Evolutionary conservation across 2,329 filamentous ascomycete species (phyloP), one percentile per base, ranked within the genome.

Genomic region (Cryphonectria radicalis): DNA sequence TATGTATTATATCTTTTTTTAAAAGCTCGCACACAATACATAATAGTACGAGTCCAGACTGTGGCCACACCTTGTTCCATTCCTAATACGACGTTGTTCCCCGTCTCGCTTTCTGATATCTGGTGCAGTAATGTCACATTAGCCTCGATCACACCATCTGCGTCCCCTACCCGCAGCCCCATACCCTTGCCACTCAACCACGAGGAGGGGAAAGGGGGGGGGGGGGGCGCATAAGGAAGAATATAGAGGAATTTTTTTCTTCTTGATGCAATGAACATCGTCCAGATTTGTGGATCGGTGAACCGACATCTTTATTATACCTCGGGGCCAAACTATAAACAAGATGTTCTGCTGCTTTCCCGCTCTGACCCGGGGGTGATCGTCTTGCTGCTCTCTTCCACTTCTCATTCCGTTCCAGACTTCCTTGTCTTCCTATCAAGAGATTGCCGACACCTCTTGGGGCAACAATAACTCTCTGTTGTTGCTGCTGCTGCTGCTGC

Each of bases 71-170:
- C 50, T 59, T 55, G 32, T 59, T 25, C 42, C 64, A 35, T 50
- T 62, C 55, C 55, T 22, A 28, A 53, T 66, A 50, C 60, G 55
- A 70, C 68, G 40, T 68, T 66, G 55, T 28, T 43, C 60, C 65
- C 53, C 62, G 57, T 63, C 50, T 67, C 19, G 65, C 57, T 19
- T 66, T 50, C 59, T 46, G 63, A 50, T 60, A 63, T 60, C 37
- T 42, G 32, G 63, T 67, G 68, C 53, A 62, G 55, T 71, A 62
- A 62, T 73, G 63, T 65, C 67, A 63, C 69, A 63, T 65, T 73
- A 73, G 71, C 53, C 69, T 37, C 17, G 37, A 73, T 73, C 71
- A 73, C 71, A 73, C 25, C 71, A 73, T 73, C 46, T 57, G 55
- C 43, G n/a, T 19, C 46, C 55, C 66, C 63, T 68, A 67, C 69